Evolutionary conservation across 2,329 filamentous ascomycete species (phyloP).

Genomic region (Setomelanomma holmii): DNA sequence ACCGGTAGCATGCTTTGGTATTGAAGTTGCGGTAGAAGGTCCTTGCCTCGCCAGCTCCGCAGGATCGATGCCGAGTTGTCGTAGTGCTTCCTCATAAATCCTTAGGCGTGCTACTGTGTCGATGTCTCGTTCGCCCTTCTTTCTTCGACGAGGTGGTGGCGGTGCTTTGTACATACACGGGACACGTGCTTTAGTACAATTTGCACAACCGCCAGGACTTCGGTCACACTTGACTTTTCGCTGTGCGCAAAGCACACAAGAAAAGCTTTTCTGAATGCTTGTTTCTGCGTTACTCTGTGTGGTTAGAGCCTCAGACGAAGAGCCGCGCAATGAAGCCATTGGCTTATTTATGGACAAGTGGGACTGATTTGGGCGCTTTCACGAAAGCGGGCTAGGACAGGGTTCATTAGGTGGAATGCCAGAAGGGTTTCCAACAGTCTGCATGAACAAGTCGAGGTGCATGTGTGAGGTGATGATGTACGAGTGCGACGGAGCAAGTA

Average conservation of each 20-base stretch:
- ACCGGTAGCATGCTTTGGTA: background rate
- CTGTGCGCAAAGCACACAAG: constrained; percentile 43
- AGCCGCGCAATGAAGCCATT: background rate
- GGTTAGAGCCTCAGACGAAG: constrained; percentile 3
- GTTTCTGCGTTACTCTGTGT: constrained; percentile 5
- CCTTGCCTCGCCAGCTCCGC: constrained; percentile 27
- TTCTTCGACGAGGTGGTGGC: constrained; percentile 37
- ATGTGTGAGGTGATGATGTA: no score
- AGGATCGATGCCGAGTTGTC: constrained; percentile 36
- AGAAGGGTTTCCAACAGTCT: no score
- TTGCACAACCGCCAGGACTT: constrained; percentile 34
- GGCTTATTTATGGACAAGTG: no score
- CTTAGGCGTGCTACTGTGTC: constrained; percentile 32
- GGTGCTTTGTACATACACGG: constrained; percentile 44
- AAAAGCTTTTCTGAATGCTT: constrained; percentile 35
- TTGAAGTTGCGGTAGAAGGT: background rate
- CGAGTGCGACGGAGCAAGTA: no score
- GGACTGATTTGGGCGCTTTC: no score
- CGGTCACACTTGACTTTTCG: constrained; percentile 47
- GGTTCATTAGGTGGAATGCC: no score
- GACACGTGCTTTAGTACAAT: constrained; percentile 39
- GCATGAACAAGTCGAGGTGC: no score
- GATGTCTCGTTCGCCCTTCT: constrained; percentile 31
- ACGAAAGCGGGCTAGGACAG: no score
- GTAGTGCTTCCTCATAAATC: constrained; percentile 41